A percentile compares a stretch with the other conserved stretches of the same genome.
These are phyloP conservation scores for Skeletonema marinoi DNA, from an alignment of 108 stramenopile species.

Conservation along the genomic window DNA sequence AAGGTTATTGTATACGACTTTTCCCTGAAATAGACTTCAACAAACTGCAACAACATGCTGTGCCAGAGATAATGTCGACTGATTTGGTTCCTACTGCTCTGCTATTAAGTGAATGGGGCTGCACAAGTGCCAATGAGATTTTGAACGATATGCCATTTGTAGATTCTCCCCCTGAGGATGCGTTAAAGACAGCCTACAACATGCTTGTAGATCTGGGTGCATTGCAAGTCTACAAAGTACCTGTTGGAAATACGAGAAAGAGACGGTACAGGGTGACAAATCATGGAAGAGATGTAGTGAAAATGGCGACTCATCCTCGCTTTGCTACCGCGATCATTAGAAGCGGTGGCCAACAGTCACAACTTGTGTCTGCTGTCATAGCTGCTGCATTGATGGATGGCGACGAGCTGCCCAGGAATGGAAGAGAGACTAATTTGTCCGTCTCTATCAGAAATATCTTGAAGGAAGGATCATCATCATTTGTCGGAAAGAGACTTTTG, in stretches of 20 bases:
- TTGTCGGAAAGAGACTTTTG: slow-evolving; percentile 23
- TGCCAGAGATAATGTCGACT: slow-evolving; percentile 74
- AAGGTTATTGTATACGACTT: slow-evolving; percentile 81
- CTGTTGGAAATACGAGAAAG: slow-evolving; percentile 48
- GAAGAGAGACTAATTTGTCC: slow-evolving; percentile 27
- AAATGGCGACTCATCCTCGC: slow-evolving; percentile 80
- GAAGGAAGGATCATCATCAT: slow-evolving; percentile 11
- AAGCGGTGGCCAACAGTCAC: slow-evolving; percentile 14
- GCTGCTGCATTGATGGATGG: slow-evolving; percentile 53
- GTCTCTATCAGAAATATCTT: slow-evolving; percentile 33
- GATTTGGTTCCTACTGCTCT: slow-evolving; percentile 75
- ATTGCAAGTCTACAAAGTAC: slow-evolving; percentile 51
- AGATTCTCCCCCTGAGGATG: slow-evolving; percentile 62
- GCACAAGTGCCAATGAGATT: slow-evolving; percentile 64
- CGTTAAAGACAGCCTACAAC: slow-evolving; percentile 60
- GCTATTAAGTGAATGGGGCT: slow-evolving; percentile 81
- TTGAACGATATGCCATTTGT: slow-evolving; percentile 74
- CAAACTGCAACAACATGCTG: slow-evolving; percentile 37
- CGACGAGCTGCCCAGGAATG: slow-evolving; percentile 5
- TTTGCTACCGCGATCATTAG: slow-evolving; percentile 60
- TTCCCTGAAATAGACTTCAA: slow-evolving; percentile 67
- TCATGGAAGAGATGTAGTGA: slow-evolving; percentile 57
- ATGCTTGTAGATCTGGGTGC: slow-evolving; percentile 57
- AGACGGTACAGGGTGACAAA: slow-evolving; percentile 51
- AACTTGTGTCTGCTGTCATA: slow-evolving; percentile 52